Conservation (phyloP, 129 eudicot species). For the Smallanthus sonchifolius region DNA sequence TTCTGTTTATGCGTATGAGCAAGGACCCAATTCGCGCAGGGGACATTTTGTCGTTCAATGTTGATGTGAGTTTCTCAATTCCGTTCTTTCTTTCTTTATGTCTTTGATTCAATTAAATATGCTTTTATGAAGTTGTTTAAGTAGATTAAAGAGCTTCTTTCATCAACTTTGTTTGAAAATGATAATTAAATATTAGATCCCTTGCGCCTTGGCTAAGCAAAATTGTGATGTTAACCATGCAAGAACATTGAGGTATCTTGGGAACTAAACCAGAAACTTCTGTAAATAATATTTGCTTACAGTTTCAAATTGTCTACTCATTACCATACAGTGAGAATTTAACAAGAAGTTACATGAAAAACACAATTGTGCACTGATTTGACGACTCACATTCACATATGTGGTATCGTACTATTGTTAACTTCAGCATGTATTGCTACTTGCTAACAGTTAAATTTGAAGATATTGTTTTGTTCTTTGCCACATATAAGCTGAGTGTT, state of each 20-base stretch:
- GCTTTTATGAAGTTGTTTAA: not conserved
- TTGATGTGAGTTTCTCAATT: slow-evolving; percentile 2
- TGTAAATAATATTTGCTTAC: not conserved
- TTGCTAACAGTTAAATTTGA: not conserved
- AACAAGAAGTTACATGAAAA: not conserved
- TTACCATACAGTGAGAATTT: not conserved
- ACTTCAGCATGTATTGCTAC: slow-evolving; percentile 1
- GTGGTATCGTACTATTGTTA: not conserved
- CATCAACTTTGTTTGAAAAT: not conserved
- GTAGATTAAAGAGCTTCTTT: not conserved
- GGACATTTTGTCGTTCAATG: slow-evolving; percentile 9
- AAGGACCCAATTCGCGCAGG: slow-evolving; percentile 20
- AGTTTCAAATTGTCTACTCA: not conserved
- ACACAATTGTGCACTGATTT: not conserved
- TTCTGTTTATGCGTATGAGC: slow-evolving; percentile 12
- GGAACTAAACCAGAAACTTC: not conserved
- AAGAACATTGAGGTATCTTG: not conserved
- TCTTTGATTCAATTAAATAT: not conserved
- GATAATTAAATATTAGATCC: not conserved
- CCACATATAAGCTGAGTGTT: not conserved
- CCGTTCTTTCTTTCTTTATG: not conserved
- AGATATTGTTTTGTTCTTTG: not conserved
- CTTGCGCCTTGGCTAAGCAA: not conserved
- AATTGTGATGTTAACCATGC: not conserved
- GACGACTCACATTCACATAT: not conserved